Evolutionary conservation across 352 stramenopile species (phyloP).

Genomic region (Phytophthora tubulina): DNA sequence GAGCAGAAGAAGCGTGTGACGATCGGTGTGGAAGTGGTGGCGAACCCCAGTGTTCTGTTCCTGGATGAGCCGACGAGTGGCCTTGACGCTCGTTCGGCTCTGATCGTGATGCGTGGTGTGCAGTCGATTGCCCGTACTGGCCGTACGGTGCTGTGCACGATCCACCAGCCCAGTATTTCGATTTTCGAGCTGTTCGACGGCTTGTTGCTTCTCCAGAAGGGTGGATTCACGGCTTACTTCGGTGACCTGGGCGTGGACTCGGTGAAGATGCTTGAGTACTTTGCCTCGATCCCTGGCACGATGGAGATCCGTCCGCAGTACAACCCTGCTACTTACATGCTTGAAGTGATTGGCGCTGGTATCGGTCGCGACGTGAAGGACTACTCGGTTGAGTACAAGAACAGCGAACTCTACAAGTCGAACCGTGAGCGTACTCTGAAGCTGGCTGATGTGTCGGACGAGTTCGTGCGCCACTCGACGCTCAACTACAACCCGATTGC

Average conservation of each 20-base stretch:
- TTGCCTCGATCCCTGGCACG: conserved; percentile 79
- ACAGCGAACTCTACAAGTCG: conserved; percentile 17
- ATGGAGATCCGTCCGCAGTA: conserved; percentile 39
- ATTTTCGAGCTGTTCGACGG: conserved; percentile 95
- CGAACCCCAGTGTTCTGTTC: conserved; percentile 94
- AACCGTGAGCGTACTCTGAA: conserved; percentile 39
- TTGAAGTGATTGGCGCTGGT: conserved; percentile 24
- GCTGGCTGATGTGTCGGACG: conserved; percentile 41
- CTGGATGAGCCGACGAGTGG: conserved; percentile 93
- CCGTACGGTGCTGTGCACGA: conserved; percentile 85
- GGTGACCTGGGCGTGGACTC: conserved; percentile 87
- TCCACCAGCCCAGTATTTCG: conserved; percentile 72
- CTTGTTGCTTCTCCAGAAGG: conserved; percentile 83
- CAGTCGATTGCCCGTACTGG: conserved; percentile 86
- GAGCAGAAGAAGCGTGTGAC: conserved; percentile 95
- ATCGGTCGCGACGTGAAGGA: conserved; percentile 29
- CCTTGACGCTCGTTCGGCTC: conserved; percentile 88
- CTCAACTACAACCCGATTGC: conserved; percentile 58
- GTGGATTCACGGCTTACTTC: conserved; percentile 81
- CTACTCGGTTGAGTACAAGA: conserved; percentile 29
- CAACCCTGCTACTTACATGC: conserved; percentile 28
- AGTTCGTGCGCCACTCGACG: conserved; percentile 62
- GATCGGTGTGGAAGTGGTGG: conserved; percentile 92
- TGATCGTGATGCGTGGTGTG: conserved; percentile 90
- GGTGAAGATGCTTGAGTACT: conserved; percentile 89